Evolutionary conservation across 73 alveolate species (phyloP), one percentile per base, ranked within the genome.

Genomic region (Paramecium pentaurelia): DNA sequence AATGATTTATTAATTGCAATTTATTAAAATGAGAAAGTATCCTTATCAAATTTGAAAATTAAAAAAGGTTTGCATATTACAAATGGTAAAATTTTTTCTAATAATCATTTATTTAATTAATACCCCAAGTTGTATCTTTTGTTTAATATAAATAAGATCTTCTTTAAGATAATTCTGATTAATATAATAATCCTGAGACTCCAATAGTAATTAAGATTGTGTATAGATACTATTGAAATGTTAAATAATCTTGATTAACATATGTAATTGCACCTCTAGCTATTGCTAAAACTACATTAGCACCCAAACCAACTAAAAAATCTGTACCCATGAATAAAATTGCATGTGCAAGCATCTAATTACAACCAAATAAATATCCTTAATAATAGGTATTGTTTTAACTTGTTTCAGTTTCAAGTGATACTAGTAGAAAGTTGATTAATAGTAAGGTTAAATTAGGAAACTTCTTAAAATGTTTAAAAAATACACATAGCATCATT

Each of bases 41-140:
- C 49, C 28, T 22, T 64, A 27, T 64, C 84, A 28, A 64, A 64
- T 64, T 12, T 28, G 11, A 64, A 64, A 64, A 28, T 64, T 32
- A 64, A 9, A 34, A 64, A 64, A 34, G 84, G 84, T 25, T 64
- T 64, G 16, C 22, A 28, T 8, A 64, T 64, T 11, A 64, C 49
- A 28, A 32, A 34, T 14, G 45, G 84, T 32, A 64, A 64, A 9
- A 64, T 64, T 64, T 64, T 64, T 64, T 64, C 84, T 64, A 64
- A 64, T 64, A 11, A 64, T 64, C 22, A 64, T 25, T 11, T 64
- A 32, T 32, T 64, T 28, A 64, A 32, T 64, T 7, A 18, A 54
- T 64, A 64, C 84, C 84, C 84, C 84, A 64, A 32, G 42, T 64
- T 6, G 84, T 64, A 12, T 64, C 84, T n/a, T 64, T 64, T 32